These are phyloP conservation scores for Fraxinus excelsior DNA, from an alignment of 257 asterid species.

Conservation along the genomic window DNA sequence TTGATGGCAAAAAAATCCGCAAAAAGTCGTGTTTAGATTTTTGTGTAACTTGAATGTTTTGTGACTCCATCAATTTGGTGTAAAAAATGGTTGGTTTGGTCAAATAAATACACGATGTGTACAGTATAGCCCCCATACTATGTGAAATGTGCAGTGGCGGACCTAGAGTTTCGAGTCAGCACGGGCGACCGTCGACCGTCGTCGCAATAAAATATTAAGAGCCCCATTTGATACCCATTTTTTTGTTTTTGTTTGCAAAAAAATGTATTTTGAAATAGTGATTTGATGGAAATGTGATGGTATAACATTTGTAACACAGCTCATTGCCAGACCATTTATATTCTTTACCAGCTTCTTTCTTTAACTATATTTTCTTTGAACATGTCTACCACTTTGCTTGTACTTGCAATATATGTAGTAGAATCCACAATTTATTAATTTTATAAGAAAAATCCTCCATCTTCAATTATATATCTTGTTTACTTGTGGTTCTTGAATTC, in stretches of 20 bases:
- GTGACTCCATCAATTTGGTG: neutral
- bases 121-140: neutral
- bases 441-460: no score
- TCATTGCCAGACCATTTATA: constrained; percentile 32
- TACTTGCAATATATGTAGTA: neutral
- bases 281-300: constrained; percentile 18
- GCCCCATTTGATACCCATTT: no score
- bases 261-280: no score
- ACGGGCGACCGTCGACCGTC: no score
- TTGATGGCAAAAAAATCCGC: neutral
- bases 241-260: no score
- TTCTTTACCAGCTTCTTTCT: constrained; percentile 37
- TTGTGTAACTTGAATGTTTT: no score
- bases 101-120: neutral
- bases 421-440: constrained; percentile 1
- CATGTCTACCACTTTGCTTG: neutral
- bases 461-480: no score
- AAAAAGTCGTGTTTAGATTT: no score
- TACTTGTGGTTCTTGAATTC: no score
- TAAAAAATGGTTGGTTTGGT: neutral
- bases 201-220: no score
- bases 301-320: neutral
- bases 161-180: no score
- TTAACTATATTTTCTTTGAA: constrained; percentile 35
- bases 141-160: no score